Conservation (phyloP, 164 flowering plant species). For the Dillenia turbinata region DNA sequence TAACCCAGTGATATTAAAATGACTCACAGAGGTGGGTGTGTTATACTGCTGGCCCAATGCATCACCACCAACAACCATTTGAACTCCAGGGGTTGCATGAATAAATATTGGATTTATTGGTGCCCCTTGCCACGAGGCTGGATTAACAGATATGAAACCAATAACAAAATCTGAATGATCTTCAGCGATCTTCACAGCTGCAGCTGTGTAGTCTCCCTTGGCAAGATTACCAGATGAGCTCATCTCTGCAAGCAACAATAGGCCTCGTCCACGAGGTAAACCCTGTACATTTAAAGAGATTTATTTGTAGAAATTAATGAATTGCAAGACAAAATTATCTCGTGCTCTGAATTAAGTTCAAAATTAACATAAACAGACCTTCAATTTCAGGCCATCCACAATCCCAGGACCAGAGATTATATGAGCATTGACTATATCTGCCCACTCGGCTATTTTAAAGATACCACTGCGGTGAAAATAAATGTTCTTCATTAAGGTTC, state of each 20-base stretch:
- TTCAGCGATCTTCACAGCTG: constrained; percentile 87
- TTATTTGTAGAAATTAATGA: background rate
- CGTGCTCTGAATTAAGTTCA: background rate
- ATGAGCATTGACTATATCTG: constrained; percentile 92
- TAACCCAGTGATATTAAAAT: background rate
- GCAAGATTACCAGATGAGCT: constrained; percentile 97
- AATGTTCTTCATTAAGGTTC: too few species aligned
- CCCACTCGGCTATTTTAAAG: constrained; percentile 89
- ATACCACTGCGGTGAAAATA: constrained; percentile 58
- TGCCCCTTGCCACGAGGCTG: constrained; percentile 88
- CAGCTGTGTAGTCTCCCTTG: constrained; percentile 91
- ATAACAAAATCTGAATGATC: constrained; percentile 93
- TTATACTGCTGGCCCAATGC: constrained; percentile 92
- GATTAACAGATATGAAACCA: constrained; percentile 95
- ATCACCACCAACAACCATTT: constrained; percentile 92
- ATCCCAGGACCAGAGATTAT: constrained; percentile 95
- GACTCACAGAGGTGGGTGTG: constrained; percentile 87
- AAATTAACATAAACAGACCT: constrained; percentile 37
- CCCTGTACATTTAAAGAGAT: constrained; percentile 42
- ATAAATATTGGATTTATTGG: constrained; percentile 71
- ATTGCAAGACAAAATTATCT: background rate
- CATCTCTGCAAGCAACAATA: constrained; percentile 96
- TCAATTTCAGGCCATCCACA: constrained; percentile 88
- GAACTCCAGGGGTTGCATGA: constrained; percentile 88
- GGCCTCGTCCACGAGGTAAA: constrained; percentile 83